Evolutionary conservation across 108 stramenopile genomes (phyloP).

Genomic region (Skeletonema potamos): DNA sequence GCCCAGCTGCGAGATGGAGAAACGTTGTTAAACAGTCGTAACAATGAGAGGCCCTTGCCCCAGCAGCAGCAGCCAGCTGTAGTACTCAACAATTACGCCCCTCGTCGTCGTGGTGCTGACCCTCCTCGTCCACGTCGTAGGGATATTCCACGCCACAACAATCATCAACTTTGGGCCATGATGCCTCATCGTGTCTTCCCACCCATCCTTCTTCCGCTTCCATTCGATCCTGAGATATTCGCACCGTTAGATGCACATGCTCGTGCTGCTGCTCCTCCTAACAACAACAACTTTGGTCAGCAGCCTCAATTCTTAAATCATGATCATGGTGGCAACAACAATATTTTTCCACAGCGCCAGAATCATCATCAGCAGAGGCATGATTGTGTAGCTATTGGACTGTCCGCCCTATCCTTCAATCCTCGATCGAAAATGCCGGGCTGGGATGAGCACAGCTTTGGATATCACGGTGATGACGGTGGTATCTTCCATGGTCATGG

Average conservation of each 20-base stretch:
- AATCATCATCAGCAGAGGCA: neutral
- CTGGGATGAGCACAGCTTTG: constrained; percentile 68
- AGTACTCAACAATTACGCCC: neutral
- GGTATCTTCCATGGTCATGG: constrained; percentile 75
- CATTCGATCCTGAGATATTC: neutral
- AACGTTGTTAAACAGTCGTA: neutral
- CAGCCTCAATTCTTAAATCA: too few relatives aligned
- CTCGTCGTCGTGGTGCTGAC: neutral
- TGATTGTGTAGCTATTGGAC: constrained; percentile 79
- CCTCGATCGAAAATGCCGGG: constrained; percentile 72
- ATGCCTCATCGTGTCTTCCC: too few relatives aligned
- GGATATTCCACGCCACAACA: neutral
- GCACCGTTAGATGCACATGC: neutral
- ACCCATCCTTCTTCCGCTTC: too few relatives aligned
- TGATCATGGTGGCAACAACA: too few relatives aligned
- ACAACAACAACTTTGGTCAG: neutral
- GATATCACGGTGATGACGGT: constrained; percentile 87
- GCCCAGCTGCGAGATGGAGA: neutral
- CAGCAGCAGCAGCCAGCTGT: neutral
- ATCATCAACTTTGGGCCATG: too few relatives aligned
- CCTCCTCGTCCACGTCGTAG: neutral
- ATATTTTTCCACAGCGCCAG: too few relatives aligned
- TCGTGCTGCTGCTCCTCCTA: neutral
- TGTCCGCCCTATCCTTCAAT: constrained; percentile 53
- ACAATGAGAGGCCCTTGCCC: neutral